Evolutionary conservation across 805 yeast genomes (phyloP).

Genomic region (Lachancea dasiensis): DNA sequence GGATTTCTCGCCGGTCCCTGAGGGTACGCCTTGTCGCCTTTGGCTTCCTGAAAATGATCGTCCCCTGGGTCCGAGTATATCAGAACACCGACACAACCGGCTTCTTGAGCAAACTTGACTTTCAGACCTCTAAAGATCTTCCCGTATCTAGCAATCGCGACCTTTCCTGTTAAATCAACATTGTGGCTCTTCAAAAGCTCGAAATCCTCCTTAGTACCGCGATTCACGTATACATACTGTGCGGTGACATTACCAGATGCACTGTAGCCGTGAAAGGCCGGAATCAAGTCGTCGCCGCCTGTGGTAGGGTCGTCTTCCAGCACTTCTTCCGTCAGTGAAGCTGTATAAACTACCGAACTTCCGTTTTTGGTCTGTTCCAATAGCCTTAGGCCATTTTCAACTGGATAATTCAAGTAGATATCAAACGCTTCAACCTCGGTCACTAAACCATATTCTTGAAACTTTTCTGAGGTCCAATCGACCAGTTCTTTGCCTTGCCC

Average conservation of each 20-base stretch:
- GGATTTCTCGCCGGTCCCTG: conserved; percentile 76
- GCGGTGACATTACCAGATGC: conserved; percentile 73
- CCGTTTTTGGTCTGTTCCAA: conserved; percentile 18
- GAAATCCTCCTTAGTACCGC: conserved; percentile 60
- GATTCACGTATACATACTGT: conserved; percentile 58
- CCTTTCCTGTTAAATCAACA: conserved; percentile 48
- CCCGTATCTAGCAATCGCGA: conserved; percentile 66
- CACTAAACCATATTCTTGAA: conserved; percentile 54
- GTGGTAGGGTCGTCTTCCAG: conserved; percentile 46
- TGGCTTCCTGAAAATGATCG: conserved; percentile 45
- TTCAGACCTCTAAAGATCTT: conserved; percentile 64
- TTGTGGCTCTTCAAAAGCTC: conserved; percentile 40
- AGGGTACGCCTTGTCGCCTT: conserved; percentile 64
- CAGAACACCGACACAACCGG: conserved; percentile 61
- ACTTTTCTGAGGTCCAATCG: conserved; percentile 54
- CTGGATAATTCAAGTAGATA: conserved; percentile 59
- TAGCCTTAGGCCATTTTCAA: conserved; percentile 45
- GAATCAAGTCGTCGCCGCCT: conserved; percentile 43
- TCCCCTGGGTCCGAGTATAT: conserved; percentile 69
- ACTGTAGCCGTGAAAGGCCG: conserved; percentile 72
- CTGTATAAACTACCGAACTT: conserved; percentile 39
- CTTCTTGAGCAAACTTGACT: conserved; percentile 68
- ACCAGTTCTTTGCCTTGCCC: conserved; percentile 46
- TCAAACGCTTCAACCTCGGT: conserved; percentile 51
- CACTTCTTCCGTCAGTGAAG: conserved; percentile 48